Conservation (phyloP, 805 yeast species). For the Metschnikowia similis region DNA sequence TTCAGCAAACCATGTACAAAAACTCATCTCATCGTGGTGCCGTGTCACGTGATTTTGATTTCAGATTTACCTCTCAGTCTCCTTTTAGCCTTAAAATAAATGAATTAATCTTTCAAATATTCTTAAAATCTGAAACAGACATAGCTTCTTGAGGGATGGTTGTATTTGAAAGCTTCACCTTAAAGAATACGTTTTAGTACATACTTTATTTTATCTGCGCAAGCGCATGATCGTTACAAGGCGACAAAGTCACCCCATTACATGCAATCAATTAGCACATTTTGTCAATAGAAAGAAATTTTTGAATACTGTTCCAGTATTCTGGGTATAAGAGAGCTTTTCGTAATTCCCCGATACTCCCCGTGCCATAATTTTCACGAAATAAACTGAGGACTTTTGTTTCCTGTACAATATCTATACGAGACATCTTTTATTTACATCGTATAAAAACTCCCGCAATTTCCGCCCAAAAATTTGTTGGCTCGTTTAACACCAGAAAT, state of each 20-base stretch:
- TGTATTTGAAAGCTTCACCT: background rate
- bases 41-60: background rate
- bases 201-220: background rate
- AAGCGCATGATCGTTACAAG: background rate
- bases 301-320: too few relatives aligned
- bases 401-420: background rate
- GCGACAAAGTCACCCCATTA: background rate
- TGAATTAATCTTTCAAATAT: background rate
- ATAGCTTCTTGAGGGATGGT: too few relatives aligned
- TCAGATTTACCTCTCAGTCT: background rate
- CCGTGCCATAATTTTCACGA: background rate
- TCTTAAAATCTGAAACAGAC: background rate
- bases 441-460: constrained; percentile 3
- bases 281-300: background rate
- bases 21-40: constrained; percentile 4
- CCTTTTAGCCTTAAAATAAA: too few relatives aligned
- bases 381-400: background rate
- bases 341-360: background rate
- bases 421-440: constrained; percentile 3
- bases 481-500: background rate
- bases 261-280: too few relatives aligned
- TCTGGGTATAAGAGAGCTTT: background rate
- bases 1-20: background rate
- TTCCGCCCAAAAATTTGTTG: constrained; percentile 1
- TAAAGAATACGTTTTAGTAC: background rate